A percentile compares a stretch with the other conserved stretches of the same genome.
phyloP scores from a whole-genome alignment of 192 early-diverging fungal genomes.

The Piromyces finnis region DNA sequence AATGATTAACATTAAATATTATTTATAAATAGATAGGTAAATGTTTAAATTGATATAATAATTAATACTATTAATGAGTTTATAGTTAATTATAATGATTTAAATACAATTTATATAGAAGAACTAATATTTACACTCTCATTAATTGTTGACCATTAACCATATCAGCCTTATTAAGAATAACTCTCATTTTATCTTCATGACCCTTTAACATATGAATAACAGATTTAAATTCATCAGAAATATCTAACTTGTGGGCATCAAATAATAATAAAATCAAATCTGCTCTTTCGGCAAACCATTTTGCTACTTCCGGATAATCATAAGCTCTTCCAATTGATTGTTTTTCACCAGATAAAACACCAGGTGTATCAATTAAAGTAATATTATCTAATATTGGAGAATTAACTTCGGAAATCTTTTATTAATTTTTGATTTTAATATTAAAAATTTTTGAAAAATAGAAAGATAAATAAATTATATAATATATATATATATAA shows the following conservation, averaged over 20 bases:
- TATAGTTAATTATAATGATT: too few relatives aligned
- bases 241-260: conserved; percentile 75
- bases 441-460: too few relatives aligned
- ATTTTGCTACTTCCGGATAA: conserved; percentile 59
- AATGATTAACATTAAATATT: too few relatives aligned
- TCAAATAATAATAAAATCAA: conserved; percentile 76
- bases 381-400: conserved; percentile 64
- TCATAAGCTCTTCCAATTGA: conserved; percentile 62
- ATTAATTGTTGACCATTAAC: conserved; percentile 72
- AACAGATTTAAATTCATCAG: conserved; percentile 69
- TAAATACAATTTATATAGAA: too few relatives aligned
- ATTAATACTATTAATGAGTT: too few relatives aligned
- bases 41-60: too few relatives aligned
- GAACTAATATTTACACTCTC: conserved; percentile 37
- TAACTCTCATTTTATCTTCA: conserved; percentile 69
- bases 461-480: too few relatives aligned
- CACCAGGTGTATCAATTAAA: conserved; percentile 80
- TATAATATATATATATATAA: too few relatives aligned
- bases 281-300: conserved; percentile 74
- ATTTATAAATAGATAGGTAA: too few relatives aligned
- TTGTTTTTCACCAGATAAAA: conserved; percentile 75
- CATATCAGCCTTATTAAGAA: conserved; percentile 80
- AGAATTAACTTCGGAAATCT: conserved; percentile 57
- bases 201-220: conserved; percentile 61
- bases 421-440: too few relatives aligned